These are phyloP conservation scores for Thinopyrum elongatum DNA, from an alignment of 176 grass and related monocot species.

Conservation along the genomic window DNA sequence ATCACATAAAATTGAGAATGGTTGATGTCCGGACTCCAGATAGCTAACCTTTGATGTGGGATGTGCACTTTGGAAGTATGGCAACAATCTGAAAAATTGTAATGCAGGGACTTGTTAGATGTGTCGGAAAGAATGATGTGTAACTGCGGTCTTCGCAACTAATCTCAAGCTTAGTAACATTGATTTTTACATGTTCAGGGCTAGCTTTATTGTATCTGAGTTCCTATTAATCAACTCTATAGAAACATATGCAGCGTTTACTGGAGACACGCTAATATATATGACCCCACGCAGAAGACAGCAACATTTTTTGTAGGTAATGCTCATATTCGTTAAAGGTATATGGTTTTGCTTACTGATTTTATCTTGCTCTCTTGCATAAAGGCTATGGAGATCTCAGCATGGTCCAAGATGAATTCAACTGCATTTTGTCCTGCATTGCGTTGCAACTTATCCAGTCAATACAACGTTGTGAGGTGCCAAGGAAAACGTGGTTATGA, in stretches of 20 bases:
- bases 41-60: conserved; percentile 43
- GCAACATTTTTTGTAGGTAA: neutral
- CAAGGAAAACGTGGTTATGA: neutral
- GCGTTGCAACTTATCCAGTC: neutral
- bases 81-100: conserved; percentile 32
- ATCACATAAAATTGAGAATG: neutral
- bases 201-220: neutral
- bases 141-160: neutral
- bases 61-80: conserved; percentile 21
- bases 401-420: conserved; percentile 81
- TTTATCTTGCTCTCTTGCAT: conserved; percentile 84
- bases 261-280: neutral
- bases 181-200: neutral
- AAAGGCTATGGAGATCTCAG: conserved; percentile 94
- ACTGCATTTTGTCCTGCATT: conserved; percentile 91
- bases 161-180: neutral
- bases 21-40: neutral
- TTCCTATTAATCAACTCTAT: neutral
- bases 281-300: neutral
- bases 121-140: neutral
- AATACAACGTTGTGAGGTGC: neutral
- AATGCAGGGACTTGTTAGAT: conserved; percentile 17
- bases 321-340: neutral
- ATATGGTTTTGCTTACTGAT: conserved; percentile 62
- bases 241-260: neutral